phyloP scores from a whole-genome alignment of 2,329 filamentous ascomycete species.

The Thyridium curvatum region DNA sequence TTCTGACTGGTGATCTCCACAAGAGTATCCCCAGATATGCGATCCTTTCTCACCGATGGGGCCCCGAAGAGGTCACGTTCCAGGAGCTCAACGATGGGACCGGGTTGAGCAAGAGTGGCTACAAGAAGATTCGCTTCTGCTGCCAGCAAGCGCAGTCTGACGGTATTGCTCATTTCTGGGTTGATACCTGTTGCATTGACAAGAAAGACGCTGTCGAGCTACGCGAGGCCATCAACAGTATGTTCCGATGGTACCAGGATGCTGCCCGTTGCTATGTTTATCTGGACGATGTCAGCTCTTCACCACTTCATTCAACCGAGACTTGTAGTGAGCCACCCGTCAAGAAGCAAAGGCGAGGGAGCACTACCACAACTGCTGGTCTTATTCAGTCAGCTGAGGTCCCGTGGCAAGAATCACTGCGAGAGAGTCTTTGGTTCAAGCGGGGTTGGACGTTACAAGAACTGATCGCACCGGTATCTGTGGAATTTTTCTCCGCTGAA shows the following conservation, averaged over 20 bases:
- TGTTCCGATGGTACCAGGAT: not conserved
- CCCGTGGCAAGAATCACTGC: not conserved
- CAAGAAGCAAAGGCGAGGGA: no score
- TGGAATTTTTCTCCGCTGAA: not conserved
- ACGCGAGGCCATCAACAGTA: constrained; percentile 1
- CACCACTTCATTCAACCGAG: no score
- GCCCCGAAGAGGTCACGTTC: constrained; percentile 10
- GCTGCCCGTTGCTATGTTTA: not conserved
- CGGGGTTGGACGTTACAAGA: no score
- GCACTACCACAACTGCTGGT: no score
- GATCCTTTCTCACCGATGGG: constrained; percentile 8
- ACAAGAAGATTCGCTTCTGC: not conserved
- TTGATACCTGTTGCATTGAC: no score
- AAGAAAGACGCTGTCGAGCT: constrained; percentile 1
- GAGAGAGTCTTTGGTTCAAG: not conserved
- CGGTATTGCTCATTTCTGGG: not conserved
- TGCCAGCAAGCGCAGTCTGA: not conserved
- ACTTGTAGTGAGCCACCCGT: no score
- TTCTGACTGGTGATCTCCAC: no score
- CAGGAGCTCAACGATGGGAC: no score
- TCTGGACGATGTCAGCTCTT: no score
- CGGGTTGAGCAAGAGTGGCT: no score
- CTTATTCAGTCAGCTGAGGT: not conserved
- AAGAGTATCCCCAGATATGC: constrained; percentile 8
- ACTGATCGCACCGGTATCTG: not conserved